Conservation (phyloP, 257 asterid species). For the Gentiana straminea region DNA sequence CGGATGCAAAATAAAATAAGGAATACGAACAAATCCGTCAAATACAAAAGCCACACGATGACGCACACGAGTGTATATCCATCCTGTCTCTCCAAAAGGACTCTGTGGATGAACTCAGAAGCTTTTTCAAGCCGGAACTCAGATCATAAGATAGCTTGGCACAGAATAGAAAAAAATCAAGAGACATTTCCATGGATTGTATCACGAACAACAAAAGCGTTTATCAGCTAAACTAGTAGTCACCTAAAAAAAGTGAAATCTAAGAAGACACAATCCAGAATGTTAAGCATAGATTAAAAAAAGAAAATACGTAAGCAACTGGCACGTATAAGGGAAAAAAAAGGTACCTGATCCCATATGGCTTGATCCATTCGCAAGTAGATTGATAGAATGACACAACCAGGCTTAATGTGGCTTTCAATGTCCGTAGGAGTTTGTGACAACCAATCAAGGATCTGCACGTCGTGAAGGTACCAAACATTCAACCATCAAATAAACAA, state of each 20-base stretch:
- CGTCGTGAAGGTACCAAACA: not conserved
- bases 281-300: not conserved
- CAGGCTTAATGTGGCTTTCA: conserved; percentile 93
- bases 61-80: conserved; percentile 72
- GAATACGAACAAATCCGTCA: conserved; percentile 44
- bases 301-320: conserved; percentile 1
- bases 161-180: conserved; percentile 12
- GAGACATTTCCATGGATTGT: too few relatives aligned
- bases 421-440: conserved; percentile 84
- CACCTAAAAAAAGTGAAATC: too few relatives aligned
- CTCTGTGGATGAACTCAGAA: conserved; percentile 58
- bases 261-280: not conserved
- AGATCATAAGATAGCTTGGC: conserved; percentile 68
- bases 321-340: conserved; percentile 1
- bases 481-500: too few relatives aligned
- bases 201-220: too few relatives aligned
- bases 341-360: conserved; percentile 69
- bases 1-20: conserved; percentile 6
- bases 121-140: conserved; percentile 59
- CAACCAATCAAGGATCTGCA: conserved; percentile 94
- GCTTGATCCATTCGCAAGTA: conserved; percentile 68
- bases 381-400: conserved; percentile 74
- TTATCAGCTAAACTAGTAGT: too few relatives aligned
- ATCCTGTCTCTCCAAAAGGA: conserved; percentile 80
- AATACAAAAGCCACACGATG: conserved; percentile 57